A percentile compares a stretch with the other conserved stretches of the same genome.
phyloP scores from a whole-genome alignment of 257 asterid genomes.

The Phtheirospermum japonicum region DNA sequence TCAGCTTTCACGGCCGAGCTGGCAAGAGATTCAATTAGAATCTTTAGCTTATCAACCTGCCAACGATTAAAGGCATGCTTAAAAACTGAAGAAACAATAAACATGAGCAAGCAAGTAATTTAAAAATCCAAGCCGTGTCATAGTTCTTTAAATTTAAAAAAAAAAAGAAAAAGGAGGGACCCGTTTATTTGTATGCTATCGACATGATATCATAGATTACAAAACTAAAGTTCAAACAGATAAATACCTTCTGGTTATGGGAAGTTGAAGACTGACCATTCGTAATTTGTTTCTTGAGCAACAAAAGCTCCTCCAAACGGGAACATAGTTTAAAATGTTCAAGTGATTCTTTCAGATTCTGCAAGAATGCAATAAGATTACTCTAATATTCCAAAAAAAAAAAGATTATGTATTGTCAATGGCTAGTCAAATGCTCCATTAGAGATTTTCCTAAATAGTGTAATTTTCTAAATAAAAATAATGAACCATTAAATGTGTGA shows the following conservation, averaged over 20 bases:
- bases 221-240: neutral
- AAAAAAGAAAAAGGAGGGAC: too few species aligned
- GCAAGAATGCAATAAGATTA: conserved; percentile 29
- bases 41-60: conserved; percentile 86
- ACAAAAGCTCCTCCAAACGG: conserved; percentile 62
- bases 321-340: conserved; percentile 58
- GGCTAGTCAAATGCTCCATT: neutral
- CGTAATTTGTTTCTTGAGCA: conserved; percentile 49
- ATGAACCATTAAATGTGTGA: too few species aligned
- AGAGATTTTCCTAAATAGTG: conserved; percentile 9
- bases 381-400: conserved; percentile 21
- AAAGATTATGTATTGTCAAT: neutral
- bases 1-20: conserved; percentile 76
- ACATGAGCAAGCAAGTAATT: conserved; percentile 17
- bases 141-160: too few species aligned
- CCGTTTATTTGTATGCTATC: too few species aligned
- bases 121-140: neutral
- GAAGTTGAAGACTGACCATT: conserved; percentile 40
- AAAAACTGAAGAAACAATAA: conserved; percentile 21
- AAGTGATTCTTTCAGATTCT: conserved; percentile 65
- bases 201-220: neutral
- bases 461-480: too few species aligned
- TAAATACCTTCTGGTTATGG: conserved; percentile 56
- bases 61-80: conserved; percentile 19
- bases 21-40: conserved; percentile 82